Conservation (phyloP, 176 grass and related monocot species). For the Triticum dicoccoides region DNA sequence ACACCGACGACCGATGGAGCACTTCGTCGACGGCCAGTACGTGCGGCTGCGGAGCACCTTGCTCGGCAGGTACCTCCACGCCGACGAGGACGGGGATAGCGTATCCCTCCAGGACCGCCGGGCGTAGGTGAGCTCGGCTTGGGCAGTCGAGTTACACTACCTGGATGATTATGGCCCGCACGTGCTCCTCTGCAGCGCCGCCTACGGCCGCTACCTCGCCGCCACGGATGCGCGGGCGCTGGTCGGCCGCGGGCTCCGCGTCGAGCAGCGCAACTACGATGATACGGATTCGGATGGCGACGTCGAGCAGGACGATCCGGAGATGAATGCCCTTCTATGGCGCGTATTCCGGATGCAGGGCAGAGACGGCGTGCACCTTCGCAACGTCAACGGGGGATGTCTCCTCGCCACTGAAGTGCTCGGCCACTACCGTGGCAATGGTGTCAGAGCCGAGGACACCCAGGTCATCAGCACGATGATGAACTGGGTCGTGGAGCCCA, state of each 20-base stretch:
- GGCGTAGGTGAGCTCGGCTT: not conserved
- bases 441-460: not conserved
- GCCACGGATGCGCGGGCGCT: not conserved
- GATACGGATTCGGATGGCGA: too few relatives aligned
- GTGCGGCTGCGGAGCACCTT: not conserved
- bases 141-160: not conserved
- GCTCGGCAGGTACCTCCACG: not conserved
- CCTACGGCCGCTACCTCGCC: not conserved
- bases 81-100: not conserved
- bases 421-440: not conserved
- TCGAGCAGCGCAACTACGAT: not conserved
- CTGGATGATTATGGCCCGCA: not conserved
- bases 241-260: too few relatives aligned
- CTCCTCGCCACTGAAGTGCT: too few relatives aligned
- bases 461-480: not conserved
- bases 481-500: not conserved
- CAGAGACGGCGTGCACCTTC: not conserved
- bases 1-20: not conserved
- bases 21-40: too few relatives aligned
- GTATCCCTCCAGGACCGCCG: not conserved
- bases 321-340: not conserved
- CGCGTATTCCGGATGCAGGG: not conserved
- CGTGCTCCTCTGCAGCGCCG: not conserved
- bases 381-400: too few relatives aligned
- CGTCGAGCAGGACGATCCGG: too few relatives aligned